phyloP scores from a whole-genome alignment of 2,329 filamentous ascomycete genomes.

The Penicillium glabrum region DNA sequence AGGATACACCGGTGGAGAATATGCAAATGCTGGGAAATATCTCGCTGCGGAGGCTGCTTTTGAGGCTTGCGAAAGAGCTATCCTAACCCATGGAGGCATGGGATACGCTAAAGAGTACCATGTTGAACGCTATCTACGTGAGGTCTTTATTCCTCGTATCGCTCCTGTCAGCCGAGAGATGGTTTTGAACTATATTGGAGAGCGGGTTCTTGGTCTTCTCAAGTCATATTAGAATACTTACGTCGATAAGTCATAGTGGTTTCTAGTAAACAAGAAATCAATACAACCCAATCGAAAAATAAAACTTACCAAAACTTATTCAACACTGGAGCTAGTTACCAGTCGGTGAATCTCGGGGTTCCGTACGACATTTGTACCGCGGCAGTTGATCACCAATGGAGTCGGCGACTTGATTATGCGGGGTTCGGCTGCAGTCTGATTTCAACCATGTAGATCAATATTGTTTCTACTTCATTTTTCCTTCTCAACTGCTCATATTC shows the following conservation, averaged over 20 bases:
- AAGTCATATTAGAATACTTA: constrained; percentile 29
- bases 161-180: constrained; percentile 56
- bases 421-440: not conserved
- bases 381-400: not conserved
- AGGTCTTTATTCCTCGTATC: constrained; percentile 58
- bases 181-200: constrained; percentile 41
- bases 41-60: constrained; percentile 61
- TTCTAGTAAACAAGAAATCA: too few species aligned
- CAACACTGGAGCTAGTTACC: not conserved
- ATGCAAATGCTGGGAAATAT: constrained; percentile 59
- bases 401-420: not conserved
- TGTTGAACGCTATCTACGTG: constrained; percentile 58
- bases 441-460: not conserved
- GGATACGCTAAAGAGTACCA: constrained; percentile 61
- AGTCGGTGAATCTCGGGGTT: not conserved
- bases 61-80: constrained; percentile 55
- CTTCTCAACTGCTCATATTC: too few species aligned
- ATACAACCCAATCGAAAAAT: too few species aligned
- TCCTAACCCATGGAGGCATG: constrained; percentile 58
- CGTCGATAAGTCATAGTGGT: not conserved
- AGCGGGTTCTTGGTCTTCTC: constrained; percentile 38
- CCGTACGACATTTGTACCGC: not conserved
- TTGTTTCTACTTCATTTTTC: too few species aligned
- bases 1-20: constrained; percentile 53
- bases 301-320: too few species aligned